Conservation (phyloP, 2,329 filamentous ascomycete genomes). For the Byssothecium circinans region DNA sequence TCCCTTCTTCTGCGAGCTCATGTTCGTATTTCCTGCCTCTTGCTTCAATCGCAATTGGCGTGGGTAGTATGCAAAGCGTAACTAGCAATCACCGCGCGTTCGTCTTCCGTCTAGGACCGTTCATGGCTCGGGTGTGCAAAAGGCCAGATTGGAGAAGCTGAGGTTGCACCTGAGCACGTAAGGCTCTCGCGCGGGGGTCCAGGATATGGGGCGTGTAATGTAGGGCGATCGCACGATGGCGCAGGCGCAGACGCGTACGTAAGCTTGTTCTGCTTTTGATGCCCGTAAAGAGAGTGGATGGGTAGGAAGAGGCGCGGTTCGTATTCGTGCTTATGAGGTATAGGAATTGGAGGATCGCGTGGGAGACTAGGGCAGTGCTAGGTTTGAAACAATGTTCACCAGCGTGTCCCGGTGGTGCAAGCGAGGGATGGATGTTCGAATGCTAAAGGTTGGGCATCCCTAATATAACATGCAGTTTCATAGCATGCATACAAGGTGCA, state of each 20-base stretch:
- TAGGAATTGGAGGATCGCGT: neutral
- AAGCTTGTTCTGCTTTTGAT: conserved; percentile 1
- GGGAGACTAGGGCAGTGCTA: conserved; percentile 6
- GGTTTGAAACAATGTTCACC: conserved; percentile 20
- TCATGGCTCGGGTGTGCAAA: conserved; percentile 34
- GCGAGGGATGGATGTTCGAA: no score
- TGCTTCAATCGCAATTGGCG: neutral
- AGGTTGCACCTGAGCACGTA: conserved; percentile 25
- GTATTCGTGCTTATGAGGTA: neutral
- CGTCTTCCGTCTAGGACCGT: conserved; percentile 29
- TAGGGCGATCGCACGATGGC: neutral
- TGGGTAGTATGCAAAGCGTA: conserved; percentile 8
- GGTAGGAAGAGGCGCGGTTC: neutral
- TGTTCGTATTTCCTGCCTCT: conserved; percentile 11
- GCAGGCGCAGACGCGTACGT: conserved; percentile 8
- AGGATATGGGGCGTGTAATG: conserved; percentile 6
- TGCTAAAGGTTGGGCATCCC: no score
- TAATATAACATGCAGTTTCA: no score
- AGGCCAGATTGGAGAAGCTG: conserved; percentile 29
- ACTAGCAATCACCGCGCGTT: conserved; percentile 33
- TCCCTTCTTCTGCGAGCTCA: conserved; percentile 32
- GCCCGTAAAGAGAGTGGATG: neutral
- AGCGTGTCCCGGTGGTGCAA: neutral
- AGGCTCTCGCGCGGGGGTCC: conserved; percentile 24
- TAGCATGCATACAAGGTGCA: no score